A percentile compares a stretch with the other conserved stretches of the same genome.
Evolutionary conservation across 768 basidiomycete genomes (phyloP).

Genomic region (Suillus lakei): DNA sequence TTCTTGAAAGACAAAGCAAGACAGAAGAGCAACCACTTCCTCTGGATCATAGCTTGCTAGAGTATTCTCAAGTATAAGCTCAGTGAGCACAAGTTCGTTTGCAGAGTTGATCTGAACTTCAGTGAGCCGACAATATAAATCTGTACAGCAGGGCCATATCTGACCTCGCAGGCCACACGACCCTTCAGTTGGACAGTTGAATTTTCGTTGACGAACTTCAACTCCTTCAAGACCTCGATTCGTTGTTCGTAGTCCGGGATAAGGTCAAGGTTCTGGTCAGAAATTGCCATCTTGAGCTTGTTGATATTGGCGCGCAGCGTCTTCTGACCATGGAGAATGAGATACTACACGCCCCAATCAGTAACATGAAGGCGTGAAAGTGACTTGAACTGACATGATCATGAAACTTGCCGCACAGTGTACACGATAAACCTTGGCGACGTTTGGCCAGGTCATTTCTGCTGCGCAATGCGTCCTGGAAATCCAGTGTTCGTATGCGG

Average conservation of each 20-base stretch:
- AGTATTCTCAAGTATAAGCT: constrained; percentile 95
- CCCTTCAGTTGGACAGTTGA: constrained; percentile 96
- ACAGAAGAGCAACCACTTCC: constrained; percentile 94
- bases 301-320: constrained; percentile 76
- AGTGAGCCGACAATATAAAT: constrained; percentile 10
- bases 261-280: constrained; percentile 95
- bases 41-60: constrained; percentile 90
- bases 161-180: constrained; percentile 95
- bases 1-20: constrained; percentile 98
- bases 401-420: constrained; percentile 67
- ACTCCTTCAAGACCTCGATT: constrained; percentile 85
- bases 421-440: constrained; percentile 53
- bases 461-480: constrained; percentile 78
- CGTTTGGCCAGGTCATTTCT: constrained; percentile 55
- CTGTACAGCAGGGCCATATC: constrained; percentile 8
- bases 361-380: constrained; percentile 1
- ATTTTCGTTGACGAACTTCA: constrained; percentile 95
- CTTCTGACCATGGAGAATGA: constrained; percentile 74
- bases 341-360: constrained; percentile 59
- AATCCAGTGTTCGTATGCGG: constrained; percentile 83
- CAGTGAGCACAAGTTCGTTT: constrained; percentile 95
- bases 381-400: constrained; percentile 64
- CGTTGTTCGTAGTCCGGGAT: constrained; percentile 97
- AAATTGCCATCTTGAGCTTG: constrained; percentile 80
- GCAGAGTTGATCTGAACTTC: constrained; percentile 90